These are phyloP conservation scores for Vanderwaltozyma verrucispora DNA, from an alignment of 805 yeast genomes.

Conservation along the genomic window DNA sequence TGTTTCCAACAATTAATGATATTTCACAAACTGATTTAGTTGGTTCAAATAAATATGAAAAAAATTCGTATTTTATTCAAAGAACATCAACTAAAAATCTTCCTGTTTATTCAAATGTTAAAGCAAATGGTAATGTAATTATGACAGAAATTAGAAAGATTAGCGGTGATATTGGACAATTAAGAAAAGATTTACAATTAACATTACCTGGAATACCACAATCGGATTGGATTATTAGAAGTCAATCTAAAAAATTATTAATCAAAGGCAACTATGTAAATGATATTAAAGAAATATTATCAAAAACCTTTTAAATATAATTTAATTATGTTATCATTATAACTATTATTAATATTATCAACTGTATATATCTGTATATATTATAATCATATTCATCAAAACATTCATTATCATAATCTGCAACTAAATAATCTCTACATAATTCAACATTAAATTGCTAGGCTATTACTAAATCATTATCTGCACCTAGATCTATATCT, in stretches of 20 bases:
- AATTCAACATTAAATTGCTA: no score
- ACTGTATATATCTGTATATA: no score
- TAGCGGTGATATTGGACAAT: constrained; percentile 53
- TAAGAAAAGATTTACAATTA: constrained; percentile 55
- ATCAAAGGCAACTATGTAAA: constrained; percentile 39
- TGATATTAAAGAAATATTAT: constrained; percentile 26
- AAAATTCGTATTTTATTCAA: constrained; percentile 23
- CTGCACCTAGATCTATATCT: no score
- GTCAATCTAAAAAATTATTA: constrained; percentile 43
- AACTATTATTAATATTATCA: no score
- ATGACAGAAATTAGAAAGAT: constrained; percentile 67
- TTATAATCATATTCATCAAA: no score
- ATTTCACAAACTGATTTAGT: background rate
- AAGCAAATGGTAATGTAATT: constrained; percentile 43
- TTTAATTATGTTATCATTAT: no score
- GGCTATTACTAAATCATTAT: no score
- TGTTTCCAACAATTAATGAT: constrained; percentile 1
- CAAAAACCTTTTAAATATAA: constrained; percentile 2
- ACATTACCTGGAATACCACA: constrained; percentile 39
- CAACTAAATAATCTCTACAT: no score
- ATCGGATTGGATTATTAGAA: constrained; percentile 37
- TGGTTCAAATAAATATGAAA: background rate
- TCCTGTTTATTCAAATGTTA: constrained; percentile 71
- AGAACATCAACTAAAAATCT: constrained; percentile 57
- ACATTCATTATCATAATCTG: no score